A percentile compares a stretch with the other conserved stretches of the same genome.
phyloP scores from a whole-genome alignment of 352 stramenopile genomes.

The Phytophthora brassicae region DNA sequence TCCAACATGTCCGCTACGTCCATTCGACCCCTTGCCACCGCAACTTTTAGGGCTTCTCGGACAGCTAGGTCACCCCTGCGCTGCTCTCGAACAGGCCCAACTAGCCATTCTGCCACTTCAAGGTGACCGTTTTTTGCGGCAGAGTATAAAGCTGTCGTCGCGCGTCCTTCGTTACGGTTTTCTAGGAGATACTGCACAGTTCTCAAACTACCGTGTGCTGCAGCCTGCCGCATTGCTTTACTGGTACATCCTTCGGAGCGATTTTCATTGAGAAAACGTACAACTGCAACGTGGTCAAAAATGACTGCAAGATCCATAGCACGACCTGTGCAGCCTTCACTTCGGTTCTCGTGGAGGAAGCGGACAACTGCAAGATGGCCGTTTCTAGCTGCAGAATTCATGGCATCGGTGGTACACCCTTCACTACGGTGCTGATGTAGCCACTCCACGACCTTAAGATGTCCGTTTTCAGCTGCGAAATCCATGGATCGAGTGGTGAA shows the following conservation, averaged over 20 bases:
- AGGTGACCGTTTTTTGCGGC: background rate
- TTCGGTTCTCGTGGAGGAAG: background rate
- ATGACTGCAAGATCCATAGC: background rate
- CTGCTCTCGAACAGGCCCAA: background rate
- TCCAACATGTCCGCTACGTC: slow-evolving; percentile 5
- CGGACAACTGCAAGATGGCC: slow-evolving; percentile 3
- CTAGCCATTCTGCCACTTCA: background rate
- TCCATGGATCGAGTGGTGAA: background rate
- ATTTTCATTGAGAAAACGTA: slow-evolving; percentile 9
- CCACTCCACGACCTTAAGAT: slow-evolving; percentile 1
- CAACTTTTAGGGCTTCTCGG: slow-evolving; percentile 7
- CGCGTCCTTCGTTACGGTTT: background rate
- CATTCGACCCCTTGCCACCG: slow-evolving; percentile 3
- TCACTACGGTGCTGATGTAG: background rate
- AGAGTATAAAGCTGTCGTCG: background rate
- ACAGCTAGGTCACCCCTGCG: slow-evolving; percentile 1
- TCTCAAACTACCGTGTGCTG: background rate
- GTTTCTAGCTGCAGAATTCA: background rate
- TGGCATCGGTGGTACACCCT: background rate
- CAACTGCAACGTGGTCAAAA: slow-evolving; percentile 1
- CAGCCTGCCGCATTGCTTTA: background rate
- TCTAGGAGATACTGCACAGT: slow-evolving; percentile 1
- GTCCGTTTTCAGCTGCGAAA: background rate
- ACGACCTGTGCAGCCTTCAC: slow-evolving; percentile 2
- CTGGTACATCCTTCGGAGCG: slow-evolving; percentile 2